A percentile compares a stretch with the other conserved stretches of the same genome.
Conservation (phyloP, 176 grass and related monocot genomes). For the Triticum timopheevii region DNA sequence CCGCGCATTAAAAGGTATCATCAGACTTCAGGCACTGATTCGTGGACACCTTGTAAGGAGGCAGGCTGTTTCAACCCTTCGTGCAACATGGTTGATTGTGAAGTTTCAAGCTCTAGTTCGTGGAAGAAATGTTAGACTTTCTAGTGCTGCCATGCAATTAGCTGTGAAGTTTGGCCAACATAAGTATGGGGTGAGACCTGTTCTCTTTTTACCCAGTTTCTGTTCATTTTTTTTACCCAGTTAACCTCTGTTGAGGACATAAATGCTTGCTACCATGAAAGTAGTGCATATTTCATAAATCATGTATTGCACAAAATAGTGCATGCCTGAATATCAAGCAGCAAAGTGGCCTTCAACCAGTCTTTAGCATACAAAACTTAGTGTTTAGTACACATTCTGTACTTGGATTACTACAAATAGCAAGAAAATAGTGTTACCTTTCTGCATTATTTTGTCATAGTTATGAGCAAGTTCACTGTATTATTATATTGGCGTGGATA, state of each 20-base stretch:
- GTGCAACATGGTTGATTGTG: constrained; percentile 58
- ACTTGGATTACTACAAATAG: not conserved
- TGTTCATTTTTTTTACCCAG: not conserved
- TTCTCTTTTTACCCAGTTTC: not conserved
- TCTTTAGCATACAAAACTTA: not conserved
- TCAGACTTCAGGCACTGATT: constrained; percentile 91
- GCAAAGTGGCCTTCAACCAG: not conserved
- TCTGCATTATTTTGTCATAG: not conserved
- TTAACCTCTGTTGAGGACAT: not conserved
- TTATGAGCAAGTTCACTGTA: not conserved
- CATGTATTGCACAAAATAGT: not conserved
- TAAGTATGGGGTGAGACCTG: constrained; percentile 39
- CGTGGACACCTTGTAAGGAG: constrained; percentile 92
- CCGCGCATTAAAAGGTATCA: constrained; percentile 84
- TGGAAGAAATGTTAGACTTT: constrained; percentile 62
- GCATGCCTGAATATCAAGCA: not conserved
- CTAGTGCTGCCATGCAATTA: constrained; percentile 15
- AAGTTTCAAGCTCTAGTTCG: constrained; percentile 84
- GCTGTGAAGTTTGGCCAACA: constrained; percentile 33
- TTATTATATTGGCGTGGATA: not conserved
- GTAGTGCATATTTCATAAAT: not conserved
- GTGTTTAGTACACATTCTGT: not conserved
- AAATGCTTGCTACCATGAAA: not conserved
- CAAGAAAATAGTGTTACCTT: constrained; percentile 1
- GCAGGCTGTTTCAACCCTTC: constrained; percentile 80